Conservation (phyloP, 2,329 filamentous ascomycete species). For the Fusarium sp. region DNA sequence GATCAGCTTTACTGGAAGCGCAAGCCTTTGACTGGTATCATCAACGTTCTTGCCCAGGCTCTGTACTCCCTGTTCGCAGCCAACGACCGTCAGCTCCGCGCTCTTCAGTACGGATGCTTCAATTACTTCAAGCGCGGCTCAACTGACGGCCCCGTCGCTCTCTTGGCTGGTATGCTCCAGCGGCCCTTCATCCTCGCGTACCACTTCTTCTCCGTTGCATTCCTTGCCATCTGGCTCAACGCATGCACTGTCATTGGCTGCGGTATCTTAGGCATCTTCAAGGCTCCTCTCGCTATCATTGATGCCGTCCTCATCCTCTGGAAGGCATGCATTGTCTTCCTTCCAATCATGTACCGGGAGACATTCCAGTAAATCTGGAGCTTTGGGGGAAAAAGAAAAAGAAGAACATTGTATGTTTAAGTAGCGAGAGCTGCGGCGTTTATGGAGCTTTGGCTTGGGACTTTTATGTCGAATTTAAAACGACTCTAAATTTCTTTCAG, state of each 20-base stretch:
- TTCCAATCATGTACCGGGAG: conserved; percentile 83
- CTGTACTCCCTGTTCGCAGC: conserved; percentile 93
- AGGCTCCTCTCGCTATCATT: conserved; percentile 68
- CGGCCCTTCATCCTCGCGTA: conserved; percentile 82
- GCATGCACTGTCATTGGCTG: conserved; percentile 52
- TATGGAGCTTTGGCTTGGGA: conserved; percentile 32
- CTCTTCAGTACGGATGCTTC: conserved; percentile 91
- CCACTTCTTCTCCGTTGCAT: conserved; percentile 95
- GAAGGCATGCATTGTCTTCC: conserved; percentile 83
- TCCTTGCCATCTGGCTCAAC: conserved; percentile 82
- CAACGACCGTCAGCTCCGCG: conserved; percentile 77
- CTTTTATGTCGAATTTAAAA: conserved; percentile 25
- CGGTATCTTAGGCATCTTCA: conserved; percentile 53
- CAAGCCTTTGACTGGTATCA: conserved; percentile 84
- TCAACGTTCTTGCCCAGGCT: conserved; percentile 97
- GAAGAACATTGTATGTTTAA: conserved; percentile 2
- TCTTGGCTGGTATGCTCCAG: conserved; percentile 84
- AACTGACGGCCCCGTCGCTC: conserved; percentile 80
- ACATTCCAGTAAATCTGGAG: conserved; percentile 43
- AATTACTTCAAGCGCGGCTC: conserved; percentile 84
- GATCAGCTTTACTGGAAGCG: conserved; percentile 85
- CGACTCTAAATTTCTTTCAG: conserved; percentile 3
- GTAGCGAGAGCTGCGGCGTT: conserved; percentile 39
- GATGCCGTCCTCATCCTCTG: conserved; percentile 77
- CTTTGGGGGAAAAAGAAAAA: not conserved